phyloP scores from a whole-genome alignment of 805 yeast genomes.

The Nakazawaea pomicola region DNA sequence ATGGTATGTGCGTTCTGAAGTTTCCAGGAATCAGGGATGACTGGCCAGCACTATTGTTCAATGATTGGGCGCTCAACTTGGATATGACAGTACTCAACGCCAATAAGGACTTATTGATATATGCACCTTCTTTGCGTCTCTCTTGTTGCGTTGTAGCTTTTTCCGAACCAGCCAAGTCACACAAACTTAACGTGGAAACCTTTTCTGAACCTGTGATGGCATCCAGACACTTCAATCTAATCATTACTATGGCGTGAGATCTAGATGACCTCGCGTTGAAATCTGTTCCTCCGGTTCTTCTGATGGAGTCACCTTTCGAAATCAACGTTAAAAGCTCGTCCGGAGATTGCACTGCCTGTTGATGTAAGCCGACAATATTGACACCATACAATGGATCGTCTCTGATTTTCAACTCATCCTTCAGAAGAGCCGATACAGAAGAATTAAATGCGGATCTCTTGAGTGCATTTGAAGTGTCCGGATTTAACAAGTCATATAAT shows the following conservation, averaged over 20 bases:
- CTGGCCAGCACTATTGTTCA: slow-evolving; percentile 13
- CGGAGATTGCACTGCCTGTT: slow-evolving; percentile 50
- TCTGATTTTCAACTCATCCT: slow-evolving; percentile 64
- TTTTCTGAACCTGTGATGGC: slow-evolving; percentile 30
- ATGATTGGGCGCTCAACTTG: slow-evolving; percentile 47
- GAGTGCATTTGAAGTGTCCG: slow-evolving; percentile 24
- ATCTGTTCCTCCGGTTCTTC: slow-evolving; percentile 87
- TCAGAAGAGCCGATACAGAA: slow-evolving; percentile 2
- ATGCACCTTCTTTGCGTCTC: slow-evolving; percentile 90
- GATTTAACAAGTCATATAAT: slow-evolving; percentile 66
- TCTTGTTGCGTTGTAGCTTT: slow-evolving; percentile 71
- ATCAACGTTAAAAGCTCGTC: slow-evolving; percentile 59
- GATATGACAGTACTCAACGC: slow-evolving; percentile 93
- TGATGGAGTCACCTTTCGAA: slow-evolving; percentile 61
- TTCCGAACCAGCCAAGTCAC: slow-evolving; percentile 98
- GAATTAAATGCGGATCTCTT: slow-evolving; percentile 11
- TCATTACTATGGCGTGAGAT: slow-evolving; percentile 84
- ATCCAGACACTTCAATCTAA: slow-evolving; percentile 48
- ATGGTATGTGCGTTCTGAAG: slow-evolving; percentile 65
- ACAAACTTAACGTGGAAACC: slow-evolving; percentile 67
- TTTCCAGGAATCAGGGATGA: slow-evolving; percentile 20
- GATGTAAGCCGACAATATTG: slow-evolving; percentile 67
- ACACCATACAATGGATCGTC: slow-evolving; percentile 69
- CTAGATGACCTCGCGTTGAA: slow-evolving; percentile 84
- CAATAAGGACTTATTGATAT: slow-evolving; percentile 82